Evolutionary conservation across 2,329 filamentous ascomycete species (phyloP), one percentile per base, ranked within the genome.

Genomic region (Ceratocystis alfenasii): DNA sequence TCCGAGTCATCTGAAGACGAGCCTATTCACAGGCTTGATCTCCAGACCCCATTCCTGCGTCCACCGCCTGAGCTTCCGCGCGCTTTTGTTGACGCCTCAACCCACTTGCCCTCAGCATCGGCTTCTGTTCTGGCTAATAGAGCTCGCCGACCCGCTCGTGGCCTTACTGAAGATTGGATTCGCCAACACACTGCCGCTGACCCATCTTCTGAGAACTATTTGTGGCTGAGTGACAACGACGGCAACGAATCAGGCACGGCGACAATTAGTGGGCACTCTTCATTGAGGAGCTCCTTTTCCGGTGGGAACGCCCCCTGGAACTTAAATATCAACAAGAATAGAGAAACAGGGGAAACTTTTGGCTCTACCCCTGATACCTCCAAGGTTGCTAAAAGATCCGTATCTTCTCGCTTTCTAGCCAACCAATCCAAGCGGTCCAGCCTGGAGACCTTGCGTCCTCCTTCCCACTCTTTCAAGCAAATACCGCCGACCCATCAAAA

Each of bases 131-230:
- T 87, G 68, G 83, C 82, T 61, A 87, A 86, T 71, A 80, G 84
- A 69, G 84, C 80, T 62, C 76, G 84, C 72, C 77, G 85, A 73
- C 79, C 82, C 66, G 77, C 80, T 17, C 78, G 80, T 69, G 85
- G 87, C 67, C 81, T 92, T 65, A 90, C 88, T 0, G 87, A 92
- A 74, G 88, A 91, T 78, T 93, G 89, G 89, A 90, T 94, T 70
- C 87, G 88, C 68, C 87, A 89, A 68, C 90, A 92, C 72, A 86
- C 89, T n/a, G 82, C 86, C n/a, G 82, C 83, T 69, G 84, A 87
- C 70, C 81, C 81, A 69, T 81, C 85, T 70, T 83, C 82, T 41
- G 89, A 94, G 73, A 83, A 84, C 70, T 85, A 84, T 68, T 87
- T 90, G 75, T 95, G 90, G 90, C 81, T 91, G 70, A 95, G 89